Percentiles rank a stretch among this genome's conserved stretches.
These are phyloP conservation scores for Fusarium verrucosum DNA, from an alignment of 2,329 filamentous ascomycete genomes.

Conservation along the genomic window DNA sequence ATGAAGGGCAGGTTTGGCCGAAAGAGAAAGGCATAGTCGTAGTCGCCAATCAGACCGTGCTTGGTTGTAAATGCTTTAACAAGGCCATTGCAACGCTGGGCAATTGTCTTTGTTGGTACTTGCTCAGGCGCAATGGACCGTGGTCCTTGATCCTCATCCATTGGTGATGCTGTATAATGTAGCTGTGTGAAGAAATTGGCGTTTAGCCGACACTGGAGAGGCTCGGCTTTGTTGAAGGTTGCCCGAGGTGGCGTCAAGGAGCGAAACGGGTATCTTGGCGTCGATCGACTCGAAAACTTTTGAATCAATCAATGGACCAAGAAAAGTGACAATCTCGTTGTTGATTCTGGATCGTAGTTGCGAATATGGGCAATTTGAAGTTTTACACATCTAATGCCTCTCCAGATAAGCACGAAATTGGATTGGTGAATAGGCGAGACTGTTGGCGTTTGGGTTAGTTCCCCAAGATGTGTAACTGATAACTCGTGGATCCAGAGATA, in stretches of 20 bases:
- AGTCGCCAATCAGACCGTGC: conserved; percentile 82
- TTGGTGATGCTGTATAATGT: conserved; percentile 41
- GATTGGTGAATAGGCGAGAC: conserved; percentile 16
- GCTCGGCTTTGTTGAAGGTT: conserved; percentile 2
- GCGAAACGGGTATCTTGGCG: conserved; percentile 10
- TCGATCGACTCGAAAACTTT: conserved; percentile 9
- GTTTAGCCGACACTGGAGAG: background rate
- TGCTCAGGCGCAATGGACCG: conserved; percentile 58
- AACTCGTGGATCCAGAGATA: conserved; percentile 39
- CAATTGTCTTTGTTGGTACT: conserved; percentile 46
- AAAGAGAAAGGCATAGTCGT: conserved; percentile 93
- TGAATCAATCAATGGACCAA: background rate
- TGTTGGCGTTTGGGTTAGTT: conserved; percentile 36
- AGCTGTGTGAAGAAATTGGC: conserved; percentile 13
- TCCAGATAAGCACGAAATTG: conserved; percentile 3
- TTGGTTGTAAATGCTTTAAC: conserved; percentile 61
- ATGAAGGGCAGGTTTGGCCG: conserved; percentile 84
- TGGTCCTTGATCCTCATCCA: conserved; percentile 67
- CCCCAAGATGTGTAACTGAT: conserved; percentile 31
- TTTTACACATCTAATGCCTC: conserved; percentile 20
- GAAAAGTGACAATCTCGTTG: background rate
- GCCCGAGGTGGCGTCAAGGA: background rate
- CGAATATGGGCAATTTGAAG: conserved; percentile 15
- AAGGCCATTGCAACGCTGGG: conserved; percentile 42
- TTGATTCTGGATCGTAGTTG: background rate